These are phyloP conservation scores for Osmanthus fragrans DNA, from an alignment of 257 asterid species.

Conservation along the genomic window DNA sequence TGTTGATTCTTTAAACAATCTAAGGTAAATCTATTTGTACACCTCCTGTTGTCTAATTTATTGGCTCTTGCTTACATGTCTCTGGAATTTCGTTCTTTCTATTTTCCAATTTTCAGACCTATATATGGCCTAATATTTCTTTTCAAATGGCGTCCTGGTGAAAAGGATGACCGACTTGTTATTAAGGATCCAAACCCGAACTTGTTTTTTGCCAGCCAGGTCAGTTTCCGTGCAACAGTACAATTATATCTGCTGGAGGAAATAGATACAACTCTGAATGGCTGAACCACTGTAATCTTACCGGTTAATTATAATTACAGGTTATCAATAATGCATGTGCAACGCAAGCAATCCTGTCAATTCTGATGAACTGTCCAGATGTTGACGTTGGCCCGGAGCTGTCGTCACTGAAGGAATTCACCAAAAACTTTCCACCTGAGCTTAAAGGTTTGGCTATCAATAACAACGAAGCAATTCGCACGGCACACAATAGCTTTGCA, in stretches of 20 bases:
- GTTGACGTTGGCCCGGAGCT: conserved; percentile 89
- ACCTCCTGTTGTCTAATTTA: conserved; percentile 2
- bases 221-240: conserved; percentile 23
- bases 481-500: conserved; percentile 93
- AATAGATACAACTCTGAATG: not conserved
- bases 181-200: conserved; percentile 90
- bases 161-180: conserved; percentile 85
- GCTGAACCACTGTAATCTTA: conserved; percentile 12
- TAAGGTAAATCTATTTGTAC: conserved; percentile 51
- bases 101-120: conserved; percentile 57
- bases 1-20: conserved; percentile 74
- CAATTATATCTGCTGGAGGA: conserved; percentile 8
- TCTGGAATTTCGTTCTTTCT: not conserved
- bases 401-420: conserved; percentile 78
- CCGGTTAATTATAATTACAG: conserved; percentile 33
- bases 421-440: conserved; percentile 89
- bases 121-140: conserved; percentile 90
- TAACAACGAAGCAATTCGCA: conserved; percentile 91
- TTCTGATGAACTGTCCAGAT: conserved; percentile 82
- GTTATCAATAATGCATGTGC: conserved; percentile 99
- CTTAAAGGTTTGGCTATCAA: conserved; percentile 91
- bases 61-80: not conserved
- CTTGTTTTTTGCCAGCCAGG: conserved; percentile 98
- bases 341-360: conserved; percentile 94
- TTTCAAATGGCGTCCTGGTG: conserved; percentile 98